Conservation (phyloP, 192 early-diverging fungal species). For the Pilaira anomala region DNA sequence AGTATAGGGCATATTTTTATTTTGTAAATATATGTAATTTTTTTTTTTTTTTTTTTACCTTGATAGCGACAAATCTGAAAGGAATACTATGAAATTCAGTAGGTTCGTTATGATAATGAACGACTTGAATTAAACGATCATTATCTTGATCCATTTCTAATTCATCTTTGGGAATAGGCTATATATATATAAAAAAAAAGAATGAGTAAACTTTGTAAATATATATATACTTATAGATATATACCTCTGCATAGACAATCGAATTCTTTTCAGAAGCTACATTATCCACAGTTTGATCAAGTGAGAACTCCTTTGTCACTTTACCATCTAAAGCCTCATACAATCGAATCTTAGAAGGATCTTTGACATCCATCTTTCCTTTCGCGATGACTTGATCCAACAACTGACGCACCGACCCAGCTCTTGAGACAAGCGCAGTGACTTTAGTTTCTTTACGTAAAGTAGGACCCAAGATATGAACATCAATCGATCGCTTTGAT, state of each 20-base stretch:
- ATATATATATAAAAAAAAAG: neutral
- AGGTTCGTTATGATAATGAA: conserved; percentile 77
- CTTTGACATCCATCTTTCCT: conserved; percentile 16
- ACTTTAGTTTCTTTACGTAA: conserved; percentile 61
- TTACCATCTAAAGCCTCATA: conserved; percentile 20
- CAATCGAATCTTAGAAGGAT: conserved; percentile 11
- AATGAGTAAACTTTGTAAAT: neutral
- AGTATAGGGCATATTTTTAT: too few species aligned
- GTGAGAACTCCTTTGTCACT: conserved; percentile 29
- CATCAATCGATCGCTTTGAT: conserved; percentile 66
- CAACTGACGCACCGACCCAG: conserved; percentile 7
- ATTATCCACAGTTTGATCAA: conserved; percentile 24
- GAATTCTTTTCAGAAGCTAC: conserved; percentile 18
- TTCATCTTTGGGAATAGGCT: conserved; percentile 52
- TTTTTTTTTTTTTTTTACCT: too few species aligned
- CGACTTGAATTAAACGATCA: conserved; percentile 58
- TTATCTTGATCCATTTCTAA: conserved; percentile 28
- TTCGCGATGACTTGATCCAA: conserved; percentile 6
- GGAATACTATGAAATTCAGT: conserved; percentile 75
- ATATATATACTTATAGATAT: neutral
- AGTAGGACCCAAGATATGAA: conserved; percentile 63
- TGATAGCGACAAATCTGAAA: conserved; percentile 70
- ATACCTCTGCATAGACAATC: conserved; percentile 60
- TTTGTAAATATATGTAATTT: too few species aligned
- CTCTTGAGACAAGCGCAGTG: conserved; percentile 8